Conservation (phyloP, 2,329 filamentous ascomycete genomes). For the Verticillium isaacii region DNA sequence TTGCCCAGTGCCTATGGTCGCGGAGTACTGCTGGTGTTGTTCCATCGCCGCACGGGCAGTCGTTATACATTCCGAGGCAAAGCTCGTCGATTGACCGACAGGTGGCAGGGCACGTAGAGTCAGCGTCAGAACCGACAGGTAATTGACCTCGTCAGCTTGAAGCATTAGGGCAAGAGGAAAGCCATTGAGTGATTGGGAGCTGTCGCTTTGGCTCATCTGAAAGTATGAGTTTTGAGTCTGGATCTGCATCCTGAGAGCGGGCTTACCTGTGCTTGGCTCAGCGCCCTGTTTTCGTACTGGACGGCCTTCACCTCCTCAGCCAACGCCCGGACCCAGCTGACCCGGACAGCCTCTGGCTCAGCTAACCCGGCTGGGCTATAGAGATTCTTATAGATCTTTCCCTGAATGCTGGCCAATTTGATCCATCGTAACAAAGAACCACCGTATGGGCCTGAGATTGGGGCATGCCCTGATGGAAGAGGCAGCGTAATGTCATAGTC, state of each 20-base stretch:
- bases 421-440: constrained; percentile 10
- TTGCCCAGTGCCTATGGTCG: not conserved
- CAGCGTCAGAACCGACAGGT: constrained; percentile 17
- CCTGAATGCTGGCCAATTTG: constrained; percentile 15
- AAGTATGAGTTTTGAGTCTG: not conserved
- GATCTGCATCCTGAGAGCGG: not conserved
- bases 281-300: not conserved
- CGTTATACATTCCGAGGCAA: constrained; percentile 17
- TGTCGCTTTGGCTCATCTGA: not conserved
- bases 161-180: constrained; percentile 11
- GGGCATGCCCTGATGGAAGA: not conserved
- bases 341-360: constrained; percentile 12
- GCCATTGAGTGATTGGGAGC: not conserved
- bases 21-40: constrained; percentile 13
- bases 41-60: constrained; percentile 14
- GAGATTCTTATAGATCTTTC: constrained; percentile 19
- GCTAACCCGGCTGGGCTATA: constrained; percentile 19
- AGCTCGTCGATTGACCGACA: constrained; percentile 5
- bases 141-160: constrained; percentile 13
- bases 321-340: constrained; percentile 6
- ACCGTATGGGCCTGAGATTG: not conserved
- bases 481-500: constrained; percentile 20
- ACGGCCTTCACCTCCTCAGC: not conserved
- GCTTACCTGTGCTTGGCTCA: not conserved
- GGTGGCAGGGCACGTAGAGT: constrained; percentile 18